These are phyloP conservation scores for Medicago arabica DNA, from an alignment of 306 rosid genomes.

Conservation along the genomic window DNA sequence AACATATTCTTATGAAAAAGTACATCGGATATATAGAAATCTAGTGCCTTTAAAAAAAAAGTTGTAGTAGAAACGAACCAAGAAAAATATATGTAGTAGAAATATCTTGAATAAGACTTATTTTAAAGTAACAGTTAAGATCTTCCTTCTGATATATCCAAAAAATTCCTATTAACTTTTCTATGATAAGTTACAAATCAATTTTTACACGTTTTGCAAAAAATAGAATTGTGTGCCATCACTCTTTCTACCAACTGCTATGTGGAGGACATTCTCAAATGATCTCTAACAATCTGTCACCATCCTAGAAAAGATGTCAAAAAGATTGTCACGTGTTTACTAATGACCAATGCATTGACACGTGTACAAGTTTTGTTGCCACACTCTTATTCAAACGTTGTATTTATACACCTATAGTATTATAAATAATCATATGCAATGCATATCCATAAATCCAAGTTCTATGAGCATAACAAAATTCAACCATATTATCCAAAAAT, in stretches of 20 bases:
- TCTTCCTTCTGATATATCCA: too few species aligned
- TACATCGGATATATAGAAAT: too few species aligned
- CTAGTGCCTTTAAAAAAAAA: too few species aligned
- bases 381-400: conserved; percentile 1
- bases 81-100: too few species aligned
- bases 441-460: background rate
- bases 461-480: too few species aligned
- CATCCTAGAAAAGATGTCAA: background rate
- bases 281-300: conserved; percentile 13
- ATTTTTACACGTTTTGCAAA: background rate
- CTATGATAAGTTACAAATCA: background rate
- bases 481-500: conserved; percentile 18
- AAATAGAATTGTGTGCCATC: background rate
- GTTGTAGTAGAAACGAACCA: too few species aligned
- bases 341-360: background rate
- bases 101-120: too few species aligned
- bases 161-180: too few species aligned
- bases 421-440: too few species aligned
- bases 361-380: background rate
- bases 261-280: conserved; percentile 2
- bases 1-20: too few species aligned
- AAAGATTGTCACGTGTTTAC: conserved; percentile 3
- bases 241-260: background rate
- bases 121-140: too few species aligned
- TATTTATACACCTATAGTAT: background rate